Evolutionary conservation across 257 asterid genomes (phyloP), one percentile per base, ranked within the genome.

Genomic region (Mitragyna speciosa): DNA sequence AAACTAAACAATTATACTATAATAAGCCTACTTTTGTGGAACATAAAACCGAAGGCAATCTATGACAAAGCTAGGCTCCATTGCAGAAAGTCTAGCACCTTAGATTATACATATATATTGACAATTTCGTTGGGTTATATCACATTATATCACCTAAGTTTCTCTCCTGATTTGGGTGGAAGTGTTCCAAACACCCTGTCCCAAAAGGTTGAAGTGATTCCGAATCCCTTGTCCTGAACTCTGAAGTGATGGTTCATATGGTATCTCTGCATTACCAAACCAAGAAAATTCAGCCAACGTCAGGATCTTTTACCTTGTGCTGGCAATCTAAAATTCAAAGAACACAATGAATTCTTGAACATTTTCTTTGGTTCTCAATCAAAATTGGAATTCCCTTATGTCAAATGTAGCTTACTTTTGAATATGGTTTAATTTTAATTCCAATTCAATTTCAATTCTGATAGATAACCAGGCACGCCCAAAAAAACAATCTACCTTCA

Each of bases 231-330:
- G 87, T 88, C 82, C 78, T 92, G 96, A 82, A 87, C 64, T 65
- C 81, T 88, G 82, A 84, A 93, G 86, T 93, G 98, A 86, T 93
- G 98, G 87, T 87, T 86, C 96, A 93, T 90, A 83, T 93, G 98
- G 81, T 82, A 83, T 83, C 91, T 92, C 97, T 93, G 78, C 82
- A 26, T 31, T 30, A 43, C 45, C 58, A 54, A 61, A 41, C 7
- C 6, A 74, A 78, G 6, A 20, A 26, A 41, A 20, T 5, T 31
- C 1, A 47, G 41, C 4, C 22, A 59, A 22, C 11, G 4, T 4
- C 7, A 51, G 17, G 2, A 70, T 43, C 3, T 43, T 22, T 71
- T 8, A 9, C n/a, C 16, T 41, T 70, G 15, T 56, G n/a, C 22
- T 5, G 6, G 28, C 22, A 58, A 58, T 33, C 26, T 33, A 12